Conservation (phyloP, 2,329 filamentous ascomycete species). For the Madurella mycetomatis region DNA sequence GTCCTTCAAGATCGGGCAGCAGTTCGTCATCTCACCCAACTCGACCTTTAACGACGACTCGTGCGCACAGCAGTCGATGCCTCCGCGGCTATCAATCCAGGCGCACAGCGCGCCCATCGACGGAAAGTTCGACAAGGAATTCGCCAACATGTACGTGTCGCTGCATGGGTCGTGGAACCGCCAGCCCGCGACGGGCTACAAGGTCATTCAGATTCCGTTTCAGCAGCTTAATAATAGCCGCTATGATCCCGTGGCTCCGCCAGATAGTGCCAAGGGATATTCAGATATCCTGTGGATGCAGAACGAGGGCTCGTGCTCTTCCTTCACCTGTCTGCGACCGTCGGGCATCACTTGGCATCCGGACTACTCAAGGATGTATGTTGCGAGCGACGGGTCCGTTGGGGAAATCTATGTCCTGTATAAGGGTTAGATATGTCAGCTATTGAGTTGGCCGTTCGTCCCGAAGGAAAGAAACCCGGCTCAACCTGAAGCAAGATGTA, state of each 20-base stretch:
- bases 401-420: conserved; percentile 15
- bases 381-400: conserved; percentile 10
- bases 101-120: conserved; percentile 60
- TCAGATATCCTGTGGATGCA: conserved; percentile 33
- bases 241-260: conserved; percentile 32
- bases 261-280: conserved; percentile 30
- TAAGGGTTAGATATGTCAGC: not conserved
- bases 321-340: conserved; percentile 3
- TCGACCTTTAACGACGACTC: conserved; percentile 28
- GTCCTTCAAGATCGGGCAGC: conserved; percentile 27
- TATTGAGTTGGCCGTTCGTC: too few species aligned
- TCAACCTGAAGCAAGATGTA: too few species aligned
- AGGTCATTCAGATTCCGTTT: conserved; percentile 36
- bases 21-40: conserved; percentile 33
- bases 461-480: too few species aligned
- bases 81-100: conserved; percentile 48
- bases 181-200: conserved; percentile 35
- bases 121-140: conserved; percentile 51
- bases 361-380: conserved; percentile 13
- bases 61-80: conserved; percentile 22
- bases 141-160: conserved; percentile 52
- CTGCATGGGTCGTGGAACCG: conserved; percentile 58
- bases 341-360: conserved; percentile 10
- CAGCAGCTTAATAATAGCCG: conserved; percentile 19
- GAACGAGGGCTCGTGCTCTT: conserved; percentile 28